Evolutionary conservation across 768 basidiomycete species (phyloP).

Genomic region (Amanita polypyramis): DNA sequence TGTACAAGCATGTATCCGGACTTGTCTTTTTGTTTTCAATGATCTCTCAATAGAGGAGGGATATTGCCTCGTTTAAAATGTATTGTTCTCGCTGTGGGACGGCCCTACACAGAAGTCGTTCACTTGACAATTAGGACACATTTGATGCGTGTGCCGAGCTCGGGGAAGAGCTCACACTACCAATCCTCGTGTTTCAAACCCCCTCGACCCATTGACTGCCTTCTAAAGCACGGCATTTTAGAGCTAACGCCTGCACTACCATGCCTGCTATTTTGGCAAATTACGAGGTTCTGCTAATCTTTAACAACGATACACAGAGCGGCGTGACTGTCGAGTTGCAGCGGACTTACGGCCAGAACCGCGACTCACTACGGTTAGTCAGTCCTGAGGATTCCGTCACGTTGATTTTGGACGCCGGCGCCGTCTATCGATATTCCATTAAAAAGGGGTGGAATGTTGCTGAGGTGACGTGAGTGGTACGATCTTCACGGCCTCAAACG

Average conservation of each 20-base stretch:
- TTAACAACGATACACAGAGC: constrained; percentile 61
- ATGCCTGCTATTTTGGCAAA: constrained; percentile 53
- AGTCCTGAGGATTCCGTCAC: constrained; percentile 55
- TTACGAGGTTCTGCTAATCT: constrained; percentile 59
- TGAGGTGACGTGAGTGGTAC: constrained; percentile 50
- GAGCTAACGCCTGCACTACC: constrained; percentile 16
- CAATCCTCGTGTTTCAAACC: constrained; percentile 10
- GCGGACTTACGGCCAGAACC: constrained; percentile 49
- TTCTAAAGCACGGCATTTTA: constrained; percentile 9
- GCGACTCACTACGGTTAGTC: constrained; percentile 43
- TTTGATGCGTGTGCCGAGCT: background rate
- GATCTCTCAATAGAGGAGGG: no score
- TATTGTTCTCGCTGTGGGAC: background rate
- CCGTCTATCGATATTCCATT: constrained; percentile 58
- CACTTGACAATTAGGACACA: background rate
- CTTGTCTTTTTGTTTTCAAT: background rate
- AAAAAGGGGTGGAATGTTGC: constrained; percentile 56
- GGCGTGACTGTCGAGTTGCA: constrained; percentile 54
- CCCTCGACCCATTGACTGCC: constrained; percentile 4
- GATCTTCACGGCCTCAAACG: background rate
- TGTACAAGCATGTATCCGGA: background rate
- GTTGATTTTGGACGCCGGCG: constrained; percentile 59
- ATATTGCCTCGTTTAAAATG: background rate
- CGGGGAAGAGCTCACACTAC: constrained; percentile 1
- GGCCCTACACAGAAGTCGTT: no score